These are phyloP conservation scores for Hymenoscyphus linearis DNA, from an alignment of 2,329 filamentous ascomycete genomes.

Conservation along the genomic window DNA sequence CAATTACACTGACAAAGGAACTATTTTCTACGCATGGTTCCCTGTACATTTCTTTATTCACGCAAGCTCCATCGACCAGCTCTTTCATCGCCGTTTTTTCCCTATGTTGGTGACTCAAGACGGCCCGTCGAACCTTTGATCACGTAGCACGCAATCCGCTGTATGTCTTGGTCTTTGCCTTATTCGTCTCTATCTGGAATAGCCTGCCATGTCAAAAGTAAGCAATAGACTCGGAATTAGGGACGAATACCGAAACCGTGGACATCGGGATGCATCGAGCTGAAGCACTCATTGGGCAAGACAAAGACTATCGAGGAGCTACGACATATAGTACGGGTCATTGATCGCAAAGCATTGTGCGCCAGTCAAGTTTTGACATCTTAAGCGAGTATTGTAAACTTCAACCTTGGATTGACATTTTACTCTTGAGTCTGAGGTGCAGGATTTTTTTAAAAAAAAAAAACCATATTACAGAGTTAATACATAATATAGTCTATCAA, in stretches of 20 bases:
- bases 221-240: neutral
- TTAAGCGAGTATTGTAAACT: neutral
- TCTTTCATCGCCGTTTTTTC: neutral
- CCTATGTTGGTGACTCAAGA: neutral
- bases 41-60: constrained; percentile 8
- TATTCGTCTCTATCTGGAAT: neutral
- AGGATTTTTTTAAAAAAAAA: neutral
- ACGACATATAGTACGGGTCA: constrained; percentile 7
- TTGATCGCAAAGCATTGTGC: constrained; percentile 11
- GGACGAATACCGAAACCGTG: neutral
- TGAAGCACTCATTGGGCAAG: neutral
- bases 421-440: neutral
- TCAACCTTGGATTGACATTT: neutral
- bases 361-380: neutral
- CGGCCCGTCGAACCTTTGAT: neutral
- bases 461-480: neutral
- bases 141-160: neutral
- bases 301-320: neutral
- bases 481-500: neutral
- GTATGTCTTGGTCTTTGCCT: neutral
- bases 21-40: neutral
- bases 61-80: neutral
- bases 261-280: neutral
- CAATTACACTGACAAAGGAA: too few species aligned
- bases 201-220: neutral